phyloP scores from a whole-genome alignment of 2,329 filamentous ascomycete genomes.

The Aspergillus latus region DNA sequence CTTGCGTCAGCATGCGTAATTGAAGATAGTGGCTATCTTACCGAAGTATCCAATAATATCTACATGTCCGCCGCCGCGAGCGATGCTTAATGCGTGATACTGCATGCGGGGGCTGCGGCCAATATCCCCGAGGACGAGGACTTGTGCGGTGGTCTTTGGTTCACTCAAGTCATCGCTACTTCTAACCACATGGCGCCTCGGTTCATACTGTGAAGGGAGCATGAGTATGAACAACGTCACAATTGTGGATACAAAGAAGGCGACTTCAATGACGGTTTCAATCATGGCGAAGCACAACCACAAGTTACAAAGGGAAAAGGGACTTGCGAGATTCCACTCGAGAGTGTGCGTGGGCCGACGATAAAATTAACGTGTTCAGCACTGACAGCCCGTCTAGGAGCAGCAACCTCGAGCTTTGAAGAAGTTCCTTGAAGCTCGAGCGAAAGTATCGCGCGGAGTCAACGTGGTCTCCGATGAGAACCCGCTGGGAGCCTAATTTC shows the following conservation, averaged over 20 bases:
- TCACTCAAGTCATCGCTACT: slow-evolving; percentile 24
- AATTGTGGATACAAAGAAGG: slow-evolving; percentile 48
- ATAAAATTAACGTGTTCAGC: no score
- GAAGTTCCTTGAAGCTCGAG: not conserved
- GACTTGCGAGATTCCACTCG: no score
- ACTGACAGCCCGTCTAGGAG: not conserved
- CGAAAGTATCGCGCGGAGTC: not conserved
- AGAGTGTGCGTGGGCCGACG: not conserved
- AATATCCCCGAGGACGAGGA: slow-evolving; percentile 92
- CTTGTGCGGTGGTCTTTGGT: slow-evolving; percentile 61
- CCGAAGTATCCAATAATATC: slow-evolving; percentile 86
- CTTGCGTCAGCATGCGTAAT: slow-evolving; percentile 7
- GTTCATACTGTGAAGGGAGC: slow-evolving; percentile 54
- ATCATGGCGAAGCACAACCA: slow-evolving; percentile 29
- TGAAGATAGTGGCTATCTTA: slow-evolving; percentile 36
- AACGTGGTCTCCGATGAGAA: not conserved
- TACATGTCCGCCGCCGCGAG: slow-evolving; percentile 75
- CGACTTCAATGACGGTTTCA: slow-evolving; percentile 36
- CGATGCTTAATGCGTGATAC: slow-evolving; percentile 92
- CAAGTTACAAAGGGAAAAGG: not conserved
- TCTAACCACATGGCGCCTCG: slow-evolving; percentile 29
- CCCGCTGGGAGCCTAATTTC: not conserved
- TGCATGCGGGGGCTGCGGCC: slow-evolving; percentile 97
- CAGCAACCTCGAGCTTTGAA: not conserved
- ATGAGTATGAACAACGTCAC: slow-evolving; percentile 54